Evolutionary conservation across 225 moss, liverwort and hornwort genomes (phyloP).

Genomic region (Antitrichia curtipendula): DNA sequence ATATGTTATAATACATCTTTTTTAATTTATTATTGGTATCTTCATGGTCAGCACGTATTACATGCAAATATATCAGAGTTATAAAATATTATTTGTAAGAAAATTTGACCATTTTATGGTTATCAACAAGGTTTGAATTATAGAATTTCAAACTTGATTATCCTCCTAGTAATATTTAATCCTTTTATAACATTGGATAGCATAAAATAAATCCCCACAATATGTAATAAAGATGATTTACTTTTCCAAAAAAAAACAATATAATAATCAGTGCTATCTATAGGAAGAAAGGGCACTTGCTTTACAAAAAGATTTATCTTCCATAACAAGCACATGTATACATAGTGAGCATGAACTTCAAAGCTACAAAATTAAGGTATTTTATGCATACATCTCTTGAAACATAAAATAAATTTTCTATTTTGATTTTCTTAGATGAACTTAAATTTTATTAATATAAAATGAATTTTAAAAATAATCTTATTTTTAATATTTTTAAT

Average conservation of each 20-base stretch:
- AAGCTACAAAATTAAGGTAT: constrained; percentile 3
- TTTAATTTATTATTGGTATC: no score
- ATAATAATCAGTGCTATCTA: neutral
- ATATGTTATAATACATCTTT: no score
- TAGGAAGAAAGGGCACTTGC: constrained; percentile 6
- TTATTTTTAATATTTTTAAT: rapidly evolving
- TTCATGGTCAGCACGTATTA: no score
- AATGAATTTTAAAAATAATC: no score
- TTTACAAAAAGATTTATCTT: constrained; percentile 5
- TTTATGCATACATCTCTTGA: neutral
- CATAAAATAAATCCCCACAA: neutral
- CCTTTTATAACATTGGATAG: neutral
- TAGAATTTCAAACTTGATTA: no score
- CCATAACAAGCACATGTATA: constrained; percentile 8
- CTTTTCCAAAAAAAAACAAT: neutral
- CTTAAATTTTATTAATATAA: neutral
- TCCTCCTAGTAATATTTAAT: neutral
- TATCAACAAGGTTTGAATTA: no score
- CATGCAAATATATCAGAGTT: no score
- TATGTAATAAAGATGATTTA: neutral
- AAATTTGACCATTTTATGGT: neutral
- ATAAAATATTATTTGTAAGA: neutral
- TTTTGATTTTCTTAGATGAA: neutral
- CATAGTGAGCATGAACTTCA: constrained; percentile 15
- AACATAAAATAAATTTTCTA: no score